These are phyloP conservation scores for Trichoderma koningii DNA, from an alignment of 2,329 filamentous ascomycete species.

Conservation along the genomic window DNA sequence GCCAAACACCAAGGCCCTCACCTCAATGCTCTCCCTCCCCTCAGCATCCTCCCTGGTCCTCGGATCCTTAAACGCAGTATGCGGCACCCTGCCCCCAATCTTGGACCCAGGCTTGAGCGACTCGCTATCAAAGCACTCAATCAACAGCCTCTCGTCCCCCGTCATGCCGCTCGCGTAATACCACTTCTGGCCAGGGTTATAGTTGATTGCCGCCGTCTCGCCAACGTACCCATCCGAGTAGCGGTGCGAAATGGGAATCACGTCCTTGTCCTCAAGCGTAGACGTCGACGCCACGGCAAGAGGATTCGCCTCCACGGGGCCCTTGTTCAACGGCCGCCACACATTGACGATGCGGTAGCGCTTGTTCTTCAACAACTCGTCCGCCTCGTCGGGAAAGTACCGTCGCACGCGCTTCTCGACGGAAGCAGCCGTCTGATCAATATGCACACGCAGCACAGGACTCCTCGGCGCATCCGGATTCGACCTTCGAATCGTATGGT, in stretches of 20 bases:
- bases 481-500: conserved; percentile 81
- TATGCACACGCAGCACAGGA: conserved; percentile 74
- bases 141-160: conserved; percentile 68
- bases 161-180: conserved; percentile 80
- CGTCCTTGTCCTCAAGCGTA: conserved; percentile 61
- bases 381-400: conserved; percentile 69
- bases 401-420: conserved; percentile 66
- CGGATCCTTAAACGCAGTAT: conserved; percentile 79
- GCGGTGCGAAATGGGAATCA: conserved; percentile 72
- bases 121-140: conserved; percentile 78
- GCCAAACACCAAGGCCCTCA: conserved; percentile 82
- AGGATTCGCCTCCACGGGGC: conserved; percentile 66
- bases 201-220: conserved; percentile 70
- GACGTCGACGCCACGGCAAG: conserved; percentile 69
- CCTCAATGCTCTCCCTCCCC: conserved; percentile 84
- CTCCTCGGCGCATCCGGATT: conserved; percentile 59
- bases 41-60: conserved; percentile 69
- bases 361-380: conserved; percentile 60
- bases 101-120: conserved; percentile 50
- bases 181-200: conserved; percentile 68
- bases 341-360: conserved; percentile 86
- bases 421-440: conserved; percentile 75
- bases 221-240: conserved; percentile 67
- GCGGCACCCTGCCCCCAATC: conserved; percentile 63
- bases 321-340: conserved; percentile 67